phyloP scores from a whole-genome alignment of 148 eudicot species.

The Fagopyrum homotropicum region DNA sequence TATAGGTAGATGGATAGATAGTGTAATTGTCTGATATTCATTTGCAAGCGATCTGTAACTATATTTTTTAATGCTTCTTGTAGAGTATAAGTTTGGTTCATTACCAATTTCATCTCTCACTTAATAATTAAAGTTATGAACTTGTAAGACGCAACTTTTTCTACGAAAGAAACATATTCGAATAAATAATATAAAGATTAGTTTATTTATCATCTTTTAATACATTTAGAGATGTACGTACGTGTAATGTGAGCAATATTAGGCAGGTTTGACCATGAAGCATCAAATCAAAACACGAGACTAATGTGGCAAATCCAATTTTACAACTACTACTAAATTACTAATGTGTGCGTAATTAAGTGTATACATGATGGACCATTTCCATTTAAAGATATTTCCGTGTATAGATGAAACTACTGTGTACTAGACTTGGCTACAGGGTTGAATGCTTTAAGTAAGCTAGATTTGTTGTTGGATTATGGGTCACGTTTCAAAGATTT shows the following conservation, averaged over 20 bases:
- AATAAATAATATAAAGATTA: too few species aligned
- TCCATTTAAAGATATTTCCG: background rate
- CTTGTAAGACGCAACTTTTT: background rate
- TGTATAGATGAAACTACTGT: background rate
- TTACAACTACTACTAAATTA: slow-evolving; percentile 3
- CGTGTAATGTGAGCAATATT: background rate
- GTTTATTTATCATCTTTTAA: too few species aligned
- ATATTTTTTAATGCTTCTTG: slow-evolving; percentile 2
- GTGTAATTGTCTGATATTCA: background rate
- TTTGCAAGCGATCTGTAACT: background rate
- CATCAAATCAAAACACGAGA: slow-evolving; percentile 3
- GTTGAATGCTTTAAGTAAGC: too few species aligned
- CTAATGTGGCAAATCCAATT: slow-evolving; percentile 4
- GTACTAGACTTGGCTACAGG: background rate
- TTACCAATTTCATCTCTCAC: too few species aligned
- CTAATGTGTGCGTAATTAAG: background rate
- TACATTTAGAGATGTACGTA: too few species aligned
- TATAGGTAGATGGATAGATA: background rate
- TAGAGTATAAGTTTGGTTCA: background rate
- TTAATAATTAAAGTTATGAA: background rate
- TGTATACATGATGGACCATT: background rate
- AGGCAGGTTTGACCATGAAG: slow-evolving; percentile 3
- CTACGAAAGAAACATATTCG: background rate
- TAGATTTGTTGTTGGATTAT: too few species aligned
- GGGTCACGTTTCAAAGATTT: too few species aligned